Base-by-base conservation (phyloP, 2,329 filamentous ascomycete species). In the Leptographium galeiforme region DNA sequence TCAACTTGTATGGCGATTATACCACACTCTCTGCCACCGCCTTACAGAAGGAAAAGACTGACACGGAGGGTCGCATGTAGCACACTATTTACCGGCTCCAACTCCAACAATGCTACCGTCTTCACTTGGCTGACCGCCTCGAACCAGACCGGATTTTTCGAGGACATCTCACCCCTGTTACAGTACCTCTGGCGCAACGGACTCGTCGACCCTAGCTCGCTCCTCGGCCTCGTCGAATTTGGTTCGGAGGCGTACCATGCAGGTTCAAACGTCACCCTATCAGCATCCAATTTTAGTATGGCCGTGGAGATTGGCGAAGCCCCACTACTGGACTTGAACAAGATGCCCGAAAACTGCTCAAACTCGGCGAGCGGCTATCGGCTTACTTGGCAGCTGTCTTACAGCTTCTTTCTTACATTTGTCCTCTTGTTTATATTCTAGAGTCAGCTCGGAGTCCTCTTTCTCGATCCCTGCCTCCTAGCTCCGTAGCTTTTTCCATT, bases 131-230 rank as follows among this genome's bases (percentile, higher is more conserved):
- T 50, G 18, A n/a, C 52, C 7, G n/a, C 34, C n/a, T 11, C 14
- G n/a, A 47, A 50, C 36, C 33, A 34, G 12, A 50, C 48, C 3
- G 19, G n/a, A 11, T 54, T 54, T 16, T 30, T 33, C 8, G 19
- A 50, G 16, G 52, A 54, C 5, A 18, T 54, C 7, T 54, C 52
- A 34, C 52, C 52, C 12, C n/a, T 54, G n/a, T 13, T 54, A 48
- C 52, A 54, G 25, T 54, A 54, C 14, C 48, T 54, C 2, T 54
- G 52, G 52, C 52, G 52, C 11, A 33, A 54, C 30, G n/a, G 16
- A 5, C 36, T 54, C 8, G 30, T 54, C 6, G 13, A 19, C 16
- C 8, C 19, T 6, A 11, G n/a, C n/a, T 8, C 19, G 7, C 19
- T 34, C 30, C 34, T 54, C 8, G 52, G 52, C 13, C 19, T 54